Evolutionary conservation across 1,284 basidiomycete genomes (phyloP).

Genomic region (Phellinidium pouzarii): DNA sequence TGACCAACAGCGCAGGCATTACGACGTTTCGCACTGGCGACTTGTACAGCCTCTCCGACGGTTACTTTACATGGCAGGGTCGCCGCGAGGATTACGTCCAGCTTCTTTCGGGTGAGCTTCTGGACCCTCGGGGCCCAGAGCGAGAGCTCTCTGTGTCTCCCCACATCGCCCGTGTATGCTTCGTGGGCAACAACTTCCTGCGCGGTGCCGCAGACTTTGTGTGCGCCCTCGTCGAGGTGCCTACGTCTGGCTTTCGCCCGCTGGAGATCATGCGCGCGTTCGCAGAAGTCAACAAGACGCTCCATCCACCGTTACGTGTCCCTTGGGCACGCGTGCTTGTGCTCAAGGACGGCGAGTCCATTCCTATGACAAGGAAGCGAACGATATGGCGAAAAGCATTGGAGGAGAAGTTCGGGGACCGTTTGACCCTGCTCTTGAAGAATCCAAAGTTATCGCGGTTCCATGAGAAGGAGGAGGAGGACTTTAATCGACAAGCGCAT

Average conservation of each 20-base stretch:
- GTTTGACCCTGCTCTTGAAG: conserved; percentile 2
- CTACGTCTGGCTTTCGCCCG: conserved; percentile 6
- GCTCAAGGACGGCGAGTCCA: conserved; percentile 24
- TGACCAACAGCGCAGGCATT: conserved; percentile 23
- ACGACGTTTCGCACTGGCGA: conserved; percentile 32
- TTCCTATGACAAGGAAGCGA: conserved; percentile 30
- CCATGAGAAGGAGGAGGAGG: not conserved
- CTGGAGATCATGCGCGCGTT: conserved; percentile 26
- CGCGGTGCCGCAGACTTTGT: conserved; percentile 27
- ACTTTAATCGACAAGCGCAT: not conserved
- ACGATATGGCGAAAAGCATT: conserved; percentile 31
- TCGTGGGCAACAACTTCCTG: conserved; percentile 31
- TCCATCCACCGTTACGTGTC: conserved; percentile 31
- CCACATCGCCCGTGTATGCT: conserved; percentile 24
- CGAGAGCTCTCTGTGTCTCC: conserved; percentile 24
- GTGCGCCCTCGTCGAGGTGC: conserved; percentile 29
- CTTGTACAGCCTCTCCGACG: conserved; percentile 24
- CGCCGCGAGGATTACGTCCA: conserved; percentile 33
- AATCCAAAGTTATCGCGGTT: conserved; percentile 10
- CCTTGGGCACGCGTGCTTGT: conserved; percentile 28
- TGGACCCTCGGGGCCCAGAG: conserved; percentile 29
- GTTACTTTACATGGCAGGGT: conserved; percentile 28
- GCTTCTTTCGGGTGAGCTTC: conserved; percentile 30
- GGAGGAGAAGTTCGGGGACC: conserved; percentile 21
- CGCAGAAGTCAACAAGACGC: conserved; percentile 26